Evolutionary conservation across 139 green algal species (phyloP).

Genomic region (Coccomyxa sp.): DNA sequence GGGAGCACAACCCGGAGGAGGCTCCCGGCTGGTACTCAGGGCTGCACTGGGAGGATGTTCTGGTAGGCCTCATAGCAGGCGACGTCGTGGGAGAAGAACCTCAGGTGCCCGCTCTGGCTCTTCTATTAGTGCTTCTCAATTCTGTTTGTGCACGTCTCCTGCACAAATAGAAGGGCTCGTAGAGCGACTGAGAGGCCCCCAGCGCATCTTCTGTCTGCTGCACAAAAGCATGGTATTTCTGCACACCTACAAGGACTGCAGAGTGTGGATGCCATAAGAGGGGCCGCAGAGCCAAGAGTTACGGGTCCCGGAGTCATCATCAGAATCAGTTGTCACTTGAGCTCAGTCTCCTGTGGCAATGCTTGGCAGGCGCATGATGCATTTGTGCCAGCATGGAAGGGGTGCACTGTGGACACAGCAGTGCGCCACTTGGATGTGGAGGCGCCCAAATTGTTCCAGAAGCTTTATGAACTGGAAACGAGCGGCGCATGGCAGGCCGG

Average conservation of each 20-base stretch:
- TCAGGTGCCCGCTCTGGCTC: not conserved
- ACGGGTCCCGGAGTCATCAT: no score
- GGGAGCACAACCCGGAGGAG: not conserved
- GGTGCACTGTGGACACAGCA: slow-evolving; percentile 39
- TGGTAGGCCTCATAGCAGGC: slow-evolving; percentile 44
- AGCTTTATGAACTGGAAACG: slow-evolving; percentile 36
- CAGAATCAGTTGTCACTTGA: no score
- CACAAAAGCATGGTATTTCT: not conserved
- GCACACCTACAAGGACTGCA: not conserved
- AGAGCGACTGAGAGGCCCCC: not conserved
- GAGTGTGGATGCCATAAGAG: not conserved
- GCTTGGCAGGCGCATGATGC: slow-evolving; percentile 11
- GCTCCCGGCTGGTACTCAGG: slow-evolving; percentile 34
- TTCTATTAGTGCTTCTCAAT: not conserved
- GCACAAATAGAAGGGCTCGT: not conserved
- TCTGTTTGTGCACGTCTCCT: not conserved
- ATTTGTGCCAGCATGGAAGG: slow-evolving; percentile 55
- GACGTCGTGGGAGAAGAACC: slow-evolving; percentile 7
- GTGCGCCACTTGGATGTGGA: slow-evolving; percentile 57
- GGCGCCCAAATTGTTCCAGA: slow-evolving; percentile 32
- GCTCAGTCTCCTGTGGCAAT: no score
- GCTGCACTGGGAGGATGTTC: slow-evolving; percentile 65
- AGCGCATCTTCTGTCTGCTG: not conserved
- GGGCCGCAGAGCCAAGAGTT: no score
- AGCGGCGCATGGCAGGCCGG: slow-evolving; percentile 28